Conservation (phyloP, 2,329 filamentous ascomycete species). For the Fusarium newnesense region DNA sequence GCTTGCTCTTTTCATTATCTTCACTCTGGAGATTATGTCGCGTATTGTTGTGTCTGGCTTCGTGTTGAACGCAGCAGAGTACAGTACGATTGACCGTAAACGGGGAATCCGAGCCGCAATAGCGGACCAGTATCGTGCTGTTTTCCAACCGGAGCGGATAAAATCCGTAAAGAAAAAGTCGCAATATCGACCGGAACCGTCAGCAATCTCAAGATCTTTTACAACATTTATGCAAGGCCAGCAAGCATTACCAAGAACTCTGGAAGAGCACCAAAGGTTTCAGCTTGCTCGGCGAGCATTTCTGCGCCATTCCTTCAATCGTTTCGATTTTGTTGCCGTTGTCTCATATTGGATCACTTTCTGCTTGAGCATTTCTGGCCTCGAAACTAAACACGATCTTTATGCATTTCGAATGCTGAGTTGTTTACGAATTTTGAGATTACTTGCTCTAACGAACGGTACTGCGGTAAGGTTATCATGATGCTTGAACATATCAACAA, state of each 20-base stretch:
- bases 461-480: slow-evolving; percentile 74
- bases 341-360: slow-evolving; percentile 97
- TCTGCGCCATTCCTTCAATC: slow-evolving; percentile 93
- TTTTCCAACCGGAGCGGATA: slow-evolving; percentile 85
- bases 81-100: slow-evolving; percentile 87
- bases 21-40: slow-evolving; percentile 85
- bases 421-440: slow-evolving; percentile 88
- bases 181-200: slow-evolving; percentile 60
- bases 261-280: slow-evolving; percentile 81
- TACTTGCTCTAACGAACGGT: slow-evolving; percentile 92
- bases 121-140: slow-evolving; percentile 76
- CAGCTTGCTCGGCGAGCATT: slow-evolving; percentile 92
- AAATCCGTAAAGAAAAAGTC: slow-evolving; percentile 69
- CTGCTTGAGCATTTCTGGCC: slow-evolving; percentile 72
- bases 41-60: slow-evolving; percentile 94
- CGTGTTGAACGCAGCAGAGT: slow-evolving; percentile 88
- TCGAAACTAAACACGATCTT: slow-evolving; percentile 77
- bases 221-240: slow-evolving; percentile 80
- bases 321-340: slow-evolving; percentile 93
- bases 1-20: slow-evolving; percentile 85
- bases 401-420: slow-evolving; percentile 97
- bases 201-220: slow-evolving; percentile 79
- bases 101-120: slow-evolving; percentile 79
- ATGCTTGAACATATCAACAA: not conserved
- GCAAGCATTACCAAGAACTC: slow-evolving; percentile 66